Conservation (phyloP, 352 stramenopile species). For the Globisporangium splendens region DNA sequence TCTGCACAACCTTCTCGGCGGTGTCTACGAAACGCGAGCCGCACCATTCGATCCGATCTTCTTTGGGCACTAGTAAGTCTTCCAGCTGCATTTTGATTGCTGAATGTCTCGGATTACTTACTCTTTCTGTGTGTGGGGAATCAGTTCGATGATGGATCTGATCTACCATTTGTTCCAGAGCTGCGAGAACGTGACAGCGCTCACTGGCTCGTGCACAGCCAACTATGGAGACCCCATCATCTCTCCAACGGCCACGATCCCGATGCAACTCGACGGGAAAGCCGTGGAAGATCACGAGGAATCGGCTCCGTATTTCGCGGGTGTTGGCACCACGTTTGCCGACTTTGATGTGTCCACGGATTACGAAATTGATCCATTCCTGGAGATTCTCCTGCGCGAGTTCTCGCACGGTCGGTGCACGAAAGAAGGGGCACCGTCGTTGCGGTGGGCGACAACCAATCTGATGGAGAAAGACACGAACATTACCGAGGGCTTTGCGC, state of each 20-base stretch:
- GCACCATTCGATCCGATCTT: constrained; percentile 38
- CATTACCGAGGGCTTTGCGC: constrained; percentile 42
- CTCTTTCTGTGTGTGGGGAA: constrained; percentile 3
- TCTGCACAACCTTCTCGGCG: constrained; percentile 34
- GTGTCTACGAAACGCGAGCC: constrained; percentile 30
- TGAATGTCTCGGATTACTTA: background rate
- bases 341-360: constrained; percentile 34
- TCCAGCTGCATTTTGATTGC: constrained; percentile 3
- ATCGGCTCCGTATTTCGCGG: constrained; percentile 20
- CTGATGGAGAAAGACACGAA: constrained; percentile 34
- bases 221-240: constrained; percentile 16
- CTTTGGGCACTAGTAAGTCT: constrained; percentile 34
- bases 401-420: constrained; percentile 45
- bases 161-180: constrained; percentile 63
- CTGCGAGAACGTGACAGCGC: constrained; percentile 36
- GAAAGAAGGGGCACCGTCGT: constrained; percentile 19
- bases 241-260: constrained; percentile 18
- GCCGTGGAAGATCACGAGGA: constrained; percentile 19
- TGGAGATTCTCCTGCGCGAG: constrained; percentile 51
- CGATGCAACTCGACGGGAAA: constrained; percentile 26
- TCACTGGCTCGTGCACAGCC: constrained; percentile 25
- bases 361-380: constrained; percentile 59
- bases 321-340: constrained; percentile 23
- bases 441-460: constrained; percentile 39
- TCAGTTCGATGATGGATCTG: constrained; percentile 45